A percentile compares a stretch with the other conserved stretches of the same genome.
phyloP scores from a whole-genome alignment of 768 basidiomycete genomes.

The Suillus subaureus region DNA sequence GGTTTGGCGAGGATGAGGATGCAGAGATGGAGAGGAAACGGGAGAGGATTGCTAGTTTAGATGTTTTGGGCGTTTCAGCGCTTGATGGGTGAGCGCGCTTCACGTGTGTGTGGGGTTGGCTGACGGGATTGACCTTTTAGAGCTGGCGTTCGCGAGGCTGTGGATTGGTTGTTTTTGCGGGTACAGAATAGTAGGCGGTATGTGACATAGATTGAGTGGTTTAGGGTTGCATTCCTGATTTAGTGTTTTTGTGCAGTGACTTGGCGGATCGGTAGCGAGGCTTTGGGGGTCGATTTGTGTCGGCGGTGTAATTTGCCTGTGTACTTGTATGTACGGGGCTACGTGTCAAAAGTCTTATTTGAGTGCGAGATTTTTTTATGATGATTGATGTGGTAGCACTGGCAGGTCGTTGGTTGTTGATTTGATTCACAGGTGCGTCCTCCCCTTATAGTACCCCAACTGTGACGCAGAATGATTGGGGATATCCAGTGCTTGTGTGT shows the following conservation, averaged over 20 bases:
- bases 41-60: slow-evolving; percentile 71
- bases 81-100: slow-evolving; percentile 73
- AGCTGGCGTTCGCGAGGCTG: slow-evolving; percentile 85
- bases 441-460: background rate
- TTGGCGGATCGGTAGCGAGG: slow-evolving; percentile 2
- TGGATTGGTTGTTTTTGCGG: slow-evolving; percentile 93
- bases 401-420: background rate
- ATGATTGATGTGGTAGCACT: background rate
- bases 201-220: background rate
- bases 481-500: background rate
- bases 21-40: slow-evolving; percentile 46
- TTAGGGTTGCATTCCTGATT: background rate
- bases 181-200: slow-evolving; percentile 88
- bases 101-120: background rate
- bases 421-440: background rate
- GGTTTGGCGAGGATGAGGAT: slow-evolving; percentile 52
- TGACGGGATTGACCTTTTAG: slow-evolving; percentile 39
- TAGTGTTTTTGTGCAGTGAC: background rate
- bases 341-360: background rate
- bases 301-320: background rate
- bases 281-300: background rate
- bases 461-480: background rate
- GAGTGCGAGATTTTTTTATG: background rate
- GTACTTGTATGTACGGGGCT: background rate
- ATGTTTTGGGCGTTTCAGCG: slow-evolving; percentile 90